Evolutionary conservation across 108 stramenopile genomes (phyloP).

Genomic region (Nannochloropsis salina): DNA sequence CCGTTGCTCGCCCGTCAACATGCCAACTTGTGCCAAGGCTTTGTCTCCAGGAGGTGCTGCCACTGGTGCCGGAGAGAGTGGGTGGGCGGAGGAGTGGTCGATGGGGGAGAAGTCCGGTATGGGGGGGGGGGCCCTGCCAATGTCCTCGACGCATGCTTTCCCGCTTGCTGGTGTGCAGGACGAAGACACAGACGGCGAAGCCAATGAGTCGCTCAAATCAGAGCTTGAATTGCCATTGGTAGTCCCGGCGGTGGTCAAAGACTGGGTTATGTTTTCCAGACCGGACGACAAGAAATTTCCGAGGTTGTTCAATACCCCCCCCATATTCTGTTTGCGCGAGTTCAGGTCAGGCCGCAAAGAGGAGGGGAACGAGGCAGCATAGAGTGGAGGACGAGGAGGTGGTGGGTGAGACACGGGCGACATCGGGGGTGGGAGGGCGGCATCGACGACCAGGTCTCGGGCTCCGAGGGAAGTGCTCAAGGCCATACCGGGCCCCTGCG

Average conservation of each 20-base stretch:
- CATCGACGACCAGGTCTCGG: neutral
- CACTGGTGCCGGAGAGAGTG: neutral
- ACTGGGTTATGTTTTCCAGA: neutral
- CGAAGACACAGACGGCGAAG: neutral
- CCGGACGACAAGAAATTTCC: neutral
- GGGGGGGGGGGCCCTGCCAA: neutral
- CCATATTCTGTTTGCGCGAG: neutral
- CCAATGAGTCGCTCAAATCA: no score
- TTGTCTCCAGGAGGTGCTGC: neutral
- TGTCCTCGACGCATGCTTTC: neutral
- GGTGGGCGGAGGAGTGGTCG: no score
- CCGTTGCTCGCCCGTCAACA: neutral
- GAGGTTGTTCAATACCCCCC: neutral
- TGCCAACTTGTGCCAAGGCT: no score
- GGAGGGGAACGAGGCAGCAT: neutral
- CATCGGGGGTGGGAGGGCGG: neutral
- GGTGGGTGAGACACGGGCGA: neutral
- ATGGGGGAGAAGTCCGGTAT: neutral
- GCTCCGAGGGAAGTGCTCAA: slow-evolving; percentile 1
- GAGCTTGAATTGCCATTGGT: neutral
- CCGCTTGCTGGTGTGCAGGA: no score
- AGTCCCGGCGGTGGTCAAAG: neutral
- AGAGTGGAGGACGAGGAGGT: no score
- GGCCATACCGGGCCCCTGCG: neutral
- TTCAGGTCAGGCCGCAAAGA: neutral